Base-by-base conservation (phyloP, 2,329 filamentous ascomycete species). In the Fusarium staphyleae region DNA sequence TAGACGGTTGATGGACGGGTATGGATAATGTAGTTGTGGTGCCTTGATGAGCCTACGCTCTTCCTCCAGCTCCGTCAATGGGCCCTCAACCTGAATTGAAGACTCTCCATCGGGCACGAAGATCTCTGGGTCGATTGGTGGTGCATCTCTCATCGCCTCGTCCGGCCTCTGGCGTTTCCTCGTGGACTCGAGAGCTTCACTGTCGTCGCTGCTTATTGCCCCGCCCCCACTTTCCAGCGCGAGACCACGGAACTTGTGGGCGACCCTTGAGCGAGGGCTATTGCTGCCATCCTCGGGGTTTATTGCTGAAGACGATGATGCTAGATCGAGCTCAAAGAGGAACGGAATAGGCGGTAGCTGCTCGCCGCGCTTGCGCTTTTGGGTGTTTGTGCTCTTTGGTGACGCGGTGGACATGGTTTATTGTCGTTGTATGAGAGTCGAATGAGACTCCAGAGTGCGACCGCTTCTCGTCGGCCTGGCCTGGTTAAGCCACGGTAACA, bases 211-310 rank as follows among this genome's bases (percentile, higher is more conserved):
- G 48, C 54, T 57, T 52, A 66, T 62, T 48, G 60, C 77, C 76
- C 77, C 79, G 71, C 75, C 78, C 74, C 78, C 79, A 67, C 70
- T 66, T 62, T 67, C 72, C 48, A 85, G 70, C 12, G 74, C 77
- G 43, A 85, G 75, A 49, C 81, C 78, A 43, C 76, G 75, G 69
- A 85, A 83, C 63, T 75, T 75, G 66, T 80, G 78, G 32, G 78
- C 79, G 33, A 85, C 80, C 47, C 71, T 77, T 34, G 78, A 78
- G 47, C 78, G 75, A n/a, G 82, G 81, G 57, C 82, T 85, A 58
- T 70, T 75, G 65, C 72, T 77, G 52, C 80, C 81, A 43, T 81
- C 80, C 24, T 80, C 76, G 33, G 69, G 55, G 22, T 55, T 51
- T 22, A 66, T 48, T 29, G 70, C 51, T 52, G 69, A 55, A 52